Conservation (phyloP, 139 green algal genomes). For the Chlorella sp. region DNA sequence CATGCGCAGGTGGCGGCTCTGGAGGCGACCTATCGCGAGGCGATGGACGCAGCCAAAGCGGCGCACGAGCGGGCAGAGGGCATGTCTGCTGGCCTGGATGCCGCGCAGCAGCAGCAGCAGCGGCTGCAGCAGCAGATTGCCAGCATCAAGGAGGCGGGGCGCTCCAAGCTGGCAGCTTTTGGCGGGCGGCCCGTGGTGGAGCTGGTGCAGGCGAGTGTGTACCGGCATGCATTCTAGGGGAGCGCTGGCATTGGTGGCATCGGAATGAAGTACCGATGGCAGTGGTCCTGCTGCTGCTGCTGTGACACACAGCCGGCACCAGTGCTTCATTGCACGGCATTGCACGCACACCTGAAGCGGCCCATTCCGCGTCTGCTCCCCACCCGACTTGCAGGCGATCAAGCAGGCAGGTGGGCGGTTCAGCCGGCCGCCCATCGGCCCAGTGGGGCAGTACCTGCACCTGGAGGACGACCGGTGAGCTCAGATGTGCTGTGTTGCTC, state of each 20-base stretch:
- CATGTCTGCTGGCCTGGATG: neutral
- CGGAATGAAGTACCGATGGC: no score
- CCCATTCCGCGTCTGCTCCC: no score
- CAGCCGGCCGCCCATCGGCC: slow-evolving; percentile 52
- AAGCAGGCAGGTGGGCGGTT: slow-evolving; percentile 23
- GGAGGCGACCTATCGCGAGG: neutral
- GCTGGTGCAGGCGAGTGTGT: neutral
- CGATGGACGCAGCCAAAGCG: neutral
- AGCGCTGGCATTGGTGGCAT: no score
- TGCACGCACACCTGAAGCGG: no score
- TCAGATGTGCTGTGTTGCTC: no score
- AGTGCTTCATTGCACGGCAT: no score
- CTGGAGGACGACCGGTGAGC: slow-evolving; percentile 42
- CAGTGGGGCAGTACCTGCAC: slow-evolving; percentile 41
- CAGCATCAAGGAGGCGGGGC: neutral
- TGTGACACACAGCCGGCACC: no score
- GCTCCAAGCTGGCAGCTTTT: slow-evolving; percentile 36
- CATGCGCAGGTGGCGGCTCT: neutral
- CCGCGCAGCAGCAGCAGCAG: neutral
- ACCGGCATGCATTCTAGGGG: no score
- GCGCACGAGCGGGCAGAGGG: neutral
- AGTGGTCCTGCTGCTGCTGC: no score
- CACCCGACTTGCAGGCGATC: neutral
- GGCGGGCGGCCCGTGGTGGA: slow-evolving; percentile 18
- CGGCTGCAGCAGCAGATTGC: neutral